These are phyloP conservation scores for Cylindrotheca fusiformis DNA, from an alignment of 108 stramenopile genomes.

Conservation along the genomic window DNA sequence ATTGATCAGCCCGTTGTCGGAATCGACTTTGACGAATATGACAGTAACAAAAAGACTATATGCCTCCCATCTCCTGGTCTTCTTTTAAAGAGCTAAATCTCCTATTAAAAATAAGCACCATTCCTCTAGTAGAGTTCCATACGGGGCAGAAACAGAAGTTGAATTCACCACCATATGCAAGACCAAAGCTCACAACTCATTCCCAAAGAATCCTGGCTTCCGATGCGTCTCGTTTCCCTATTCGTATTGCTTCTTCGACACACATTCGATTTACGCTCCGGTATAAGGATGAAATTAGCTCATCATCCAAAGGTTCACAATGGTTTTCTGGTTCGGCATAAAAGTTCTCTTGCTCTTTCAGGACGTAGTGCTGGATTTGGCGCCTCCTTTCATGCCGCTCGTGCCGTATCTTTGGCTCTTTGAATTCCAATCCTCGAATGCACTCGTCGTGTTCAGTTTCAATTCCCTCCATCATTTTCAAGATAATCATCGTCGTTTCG, in stretches of 20 bases:
- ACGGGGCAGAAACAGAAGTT: too few relatives aligned
- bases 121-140: too few relatives aligned
- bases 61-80: too few relatives aligned
- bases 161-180: too few relatives aligned
- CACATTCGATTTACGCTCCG: background rate
- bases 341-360: constrained; percentile 9
- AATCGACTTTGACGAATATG: too few relatives aligned
- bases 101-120: too few relatives aligned
- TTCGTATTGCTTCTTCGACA: background rate
- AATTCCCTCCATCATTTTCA: constrained; percentile 5
- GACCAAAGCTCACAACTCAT: too few relatives aligned
- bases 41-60: too few relatives aligned
- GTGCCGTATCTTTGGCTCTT: constrained; percentile 6
- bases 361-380: constrained; percentile 2
- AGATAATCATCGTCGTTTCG: constrained; percentile 1
- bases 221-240: background rate
- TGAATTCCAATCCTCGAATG: constrained; percentile 14
- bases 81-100: too few relatives aligned
- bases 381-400: background rate
- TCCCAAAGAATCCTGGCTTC: too few relatives aligned
- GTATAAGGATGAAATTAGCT: background rate
- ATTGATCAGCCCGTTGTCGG: too few relatives aligned
- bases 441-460: constrained; percentile 2
- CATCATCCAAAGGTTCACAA: background rate
- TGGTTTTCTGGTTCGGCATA: background rate